Conservation (phyloP, 2,329 filamentous ascomycete genomes). For the Botryotinia convoluta region DNA sequence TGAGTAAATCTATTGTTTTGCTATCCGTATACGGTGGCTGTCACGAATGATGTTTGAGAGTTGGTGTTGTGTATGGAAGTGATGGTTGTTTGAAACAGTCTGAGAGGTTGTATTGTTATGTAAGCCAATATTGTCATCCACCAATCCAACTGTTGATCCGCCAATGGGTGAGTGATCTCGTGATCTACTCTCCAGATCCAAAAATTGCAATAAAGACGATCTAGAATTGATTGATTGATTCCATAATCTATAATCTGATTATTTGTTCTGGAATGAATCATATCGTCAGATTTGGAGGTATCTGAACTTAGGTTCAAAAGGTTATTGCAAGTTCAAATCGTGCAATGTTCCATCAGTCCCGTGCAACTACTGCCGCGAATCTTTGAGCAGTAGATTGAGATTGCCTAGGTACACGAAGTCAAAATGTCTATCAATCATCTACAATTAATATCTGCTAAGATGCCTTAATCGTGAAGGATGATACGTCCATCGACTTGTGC, state of each 20-base stretch:
- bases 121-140: not conserved
- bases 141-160: no score
- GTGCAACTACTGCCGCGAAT: not conserved
- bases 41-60: conserved; percentile 6
- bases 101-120: not conserved
- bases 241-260: no score
- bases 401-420: no score
- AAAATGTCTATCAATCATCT: not conserved
- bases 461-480: not conserved
- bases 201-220: not conserved
- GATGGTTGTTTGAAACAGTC: not conserved
- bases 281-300: no score
- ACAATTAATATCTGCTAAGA: not conserved
- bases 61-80: not conserved
- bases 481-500: not conserved
- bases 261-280: no score
- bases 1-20: not conserved
- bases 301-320: no score
- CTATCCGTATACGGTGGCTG: not conserved
- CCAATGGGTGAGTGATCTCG: not conserved
- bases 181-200: not conserved
- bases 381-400: not conserved
- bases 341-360: no score
- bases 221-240: not conserved
- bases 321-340: no score